Evolutionary conservation across 805 yeast genomes (phyloP).

Genomic region (Kazachstania kunashirensis): DNA sequence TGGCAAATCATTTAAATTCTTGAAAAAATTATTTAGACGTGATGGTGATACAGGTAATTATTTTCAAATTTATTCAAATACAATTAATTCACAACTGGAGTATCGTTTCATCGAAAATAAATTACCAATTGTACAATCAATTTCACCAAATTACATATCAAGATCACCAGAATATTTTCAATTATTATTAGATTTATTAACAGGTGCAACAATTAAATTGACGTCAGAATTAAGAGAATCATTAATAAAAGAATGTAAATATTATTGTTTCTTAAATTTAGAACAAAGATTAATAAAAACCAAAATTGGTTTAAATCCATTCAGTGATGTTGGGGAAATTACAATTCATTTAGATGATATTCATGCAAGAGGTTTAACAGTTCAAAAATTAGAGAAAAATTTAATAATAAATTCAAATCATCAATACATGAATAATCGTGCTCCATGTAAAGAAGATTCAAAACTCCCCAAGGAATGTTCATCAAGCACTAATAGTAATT

Average conservation of each 20-base stretch:
- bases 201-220: conserved; percentile 43
- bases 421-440: conserved; percentile 5
- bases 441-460: background rate
- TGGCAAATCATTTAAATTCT: conserved; percentile 45
- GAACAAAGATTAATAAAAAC: conserved; percentile 42
- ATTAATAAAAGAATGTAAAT: conserved; percentile 59
- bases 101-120: conserved; percentile 23
- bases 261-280: conserved; percentile 62
- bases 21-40: conserved; percentile 41
- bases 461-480: conserved; percentile 1
- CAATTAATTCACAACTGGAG: conserved; percentile 43
- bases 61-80: conserved; percentile 51
- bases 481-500: background rate
- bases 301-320: conserved; percentile 6
- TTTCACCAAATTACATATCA: conserved; percentile 44
- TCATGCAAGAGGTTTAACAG: conserved; percentile 28
- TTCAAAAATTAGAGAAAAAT: conserved; percentile 13
- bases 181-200: conserved; percentile 44
- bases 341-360: conserved; percentile 38
- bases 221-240: conserved; percentile 46
- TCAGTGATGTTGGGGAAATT: conserved; percentile 41
- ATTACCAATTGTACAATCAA: conserved; percentile 56
- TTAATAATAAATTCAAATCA: background rate
- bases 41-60: conserved; percentile 72
- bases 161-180: conserved; percentile 46